Evolutionary conservation across 2,329 filamentous ascomycete genomes (phyloP).

Genomic region (Botrytis aclada): DNA sequence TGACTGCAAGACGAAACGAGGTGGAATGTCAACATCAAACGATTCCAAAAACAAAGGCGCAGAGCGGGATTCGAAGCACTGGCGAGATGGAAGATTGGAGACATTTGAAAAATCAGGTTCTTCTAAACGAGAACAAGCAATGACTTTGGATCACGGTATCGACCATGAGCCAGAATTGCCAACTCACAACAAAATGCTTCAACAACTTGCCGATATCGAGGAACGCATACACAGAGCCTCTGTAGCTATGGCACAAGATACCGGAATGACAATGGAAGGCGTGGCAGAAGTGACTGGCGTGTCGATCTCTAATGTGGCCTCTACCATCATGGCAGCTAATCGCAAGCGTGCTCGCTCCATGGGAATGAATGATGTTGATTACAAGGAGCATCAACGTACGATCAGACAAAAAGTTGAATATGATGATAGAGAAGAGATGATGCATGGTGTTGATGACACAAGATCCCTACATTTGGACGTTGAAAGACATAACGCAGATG

Average conservation of each 20-base stretch:
- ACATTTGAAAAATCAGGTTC: background rate
- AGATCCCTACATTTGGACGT: slow-evolving; percentile 5
- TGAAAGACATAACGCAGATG: background rate
- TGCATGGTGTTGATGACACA: background rate
- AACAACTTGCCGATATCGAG: slow-evolving; percentile 2
- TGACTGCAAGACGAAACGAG: background rate
- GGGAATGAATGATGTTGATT: background rate
- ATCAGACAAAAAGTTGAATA: background rate
- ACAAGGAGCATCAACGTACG: background rate
- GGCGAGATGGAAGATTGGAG: background rate
- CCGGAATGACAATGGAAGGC: background rate
- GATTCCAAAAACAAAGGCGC: background rate
- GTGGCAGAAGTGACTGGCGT: slow-evolving; percentile 8
- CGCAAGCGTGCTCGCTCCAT: slow-evolving; percentile 7
- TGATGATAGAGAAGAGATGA: background rate
- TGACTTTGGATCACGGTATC: background rate
- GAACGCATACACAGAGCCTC: slow-evolving; percentile 4
- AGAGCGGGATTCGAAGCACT: background rate
- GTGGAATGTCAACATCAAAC: background rate
- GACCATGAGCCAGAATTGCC: background rate
- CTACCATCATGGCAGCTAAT: slow-evolving; percentile 6
- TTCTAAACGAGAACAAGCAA: background rate
- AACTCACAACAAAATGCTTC: background rate
- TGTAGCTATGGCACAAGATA: background rate
- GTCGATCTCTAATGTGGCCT: background rate